phyloP scores from a whole-genome alignment of 768 basidiomycete species.

The Tulasnella sp. region DNA sequence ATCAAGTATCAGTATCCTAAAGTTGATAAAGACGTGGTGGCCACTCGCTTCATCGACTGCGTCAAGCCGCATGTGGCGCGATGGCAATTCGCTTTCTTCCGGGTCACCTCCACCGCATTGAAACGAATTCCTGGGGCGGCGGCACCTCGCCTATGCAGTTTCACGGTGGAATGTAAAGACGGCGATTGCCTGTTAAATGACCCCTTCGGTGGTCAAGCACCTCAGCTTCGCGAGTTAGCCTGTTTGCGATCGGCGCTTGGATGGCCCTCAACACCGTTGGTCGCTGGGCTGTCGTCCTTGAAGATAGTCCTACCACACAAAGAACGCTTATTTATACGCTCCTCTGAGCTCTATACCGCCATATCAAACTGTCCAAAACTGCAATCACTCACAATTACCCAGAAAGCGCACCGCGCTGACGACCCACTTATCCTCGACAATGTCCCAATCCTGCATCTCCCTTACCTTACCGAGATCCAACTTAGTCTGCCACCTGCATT shows the following conservation, averaged over 20 bases:
- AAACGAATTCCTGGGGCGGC: not conserved
- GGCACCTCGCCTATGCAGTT: not conserved
- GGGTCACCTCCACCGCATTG: not conserved
- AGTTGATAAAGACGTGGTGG: not conserved
- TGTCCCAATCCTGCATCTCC: not conserved
- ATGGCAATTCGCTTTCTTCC: not conserved
- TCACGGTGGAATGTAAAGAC: not conserved
- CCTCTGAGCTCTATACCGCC: not conserved
- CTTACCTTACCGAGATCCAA: not conserved
- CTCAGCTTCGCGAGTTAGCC: not conserved
- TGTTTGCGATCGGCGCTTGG: not conserved
- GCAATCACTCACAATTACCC: not conserved
- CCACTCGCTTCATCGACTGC: not conserved
- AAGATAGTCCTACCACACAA: not conserved
- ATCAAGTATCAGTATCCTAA: not conserved
- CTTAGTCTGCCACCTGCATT: not conserved
- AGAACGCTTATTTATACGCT: not conserved
- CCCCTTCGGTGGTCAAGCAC: not conserved
- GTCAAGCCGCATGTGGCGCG: not conserved
- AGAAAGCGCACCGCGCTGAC: not conserved
- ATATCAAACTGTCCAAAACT: not conserved
- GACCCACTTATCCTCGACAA: not conserved
- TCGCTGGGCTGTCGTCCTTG: not conserved
- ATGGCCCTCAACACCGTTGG: not conserved
- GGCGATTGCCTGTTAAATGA: not conserved